Percentiles rank a stretch among this genome's conserved stretches.
Conservation (phyloP, 1,284 basidiomycete species). For the Irpex lacteus region DNA sequence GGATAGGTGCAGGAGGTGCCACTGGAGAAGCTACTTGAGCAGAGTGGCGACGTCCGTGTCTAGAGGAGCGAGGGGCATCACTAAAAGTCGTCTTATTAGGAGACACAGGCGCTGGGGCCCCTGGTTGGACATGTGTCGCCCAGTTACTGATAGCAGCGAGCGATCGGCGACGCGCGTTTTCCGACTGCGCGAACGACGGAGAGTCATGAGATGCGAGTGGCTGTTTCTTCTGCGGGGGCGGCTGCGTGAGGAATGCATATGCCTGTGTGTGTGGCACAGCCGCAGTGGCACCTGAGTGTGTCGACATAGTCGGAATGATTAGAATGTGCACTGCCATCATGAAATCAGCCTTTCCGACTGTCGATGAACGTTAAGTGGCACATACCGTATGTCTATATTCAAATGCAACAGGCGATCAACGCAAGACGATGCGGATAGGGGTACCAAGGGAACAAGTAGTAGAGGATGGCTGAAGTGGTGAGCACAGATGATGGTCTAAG, state of each 20-base stretch:
- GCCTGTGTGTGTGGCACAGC: constrained; percentile 4
- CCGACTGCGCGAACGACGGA: background rate
- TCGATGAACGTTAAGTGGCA: background rate
- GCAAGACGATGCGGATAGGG: background rate
- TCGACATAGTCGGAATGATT: background rate
- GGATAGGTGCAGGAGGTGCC: constrained; percentile 37
- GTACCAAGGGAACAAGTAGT: background rate
- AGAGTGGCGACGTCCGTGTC: constrained; percentile 31
- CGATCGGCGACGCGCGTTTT: constrained; percentile 31
- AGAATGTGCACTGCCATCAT: background rate
- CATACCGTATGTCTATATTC: background rate
- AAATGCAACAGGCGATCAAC: background rate
- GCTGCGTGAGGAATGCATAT: constrained; percentile 16
- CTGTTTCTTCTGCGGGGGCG: constrained; percentile 11
- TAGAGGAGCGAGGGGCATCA: constrained; percentile 15
- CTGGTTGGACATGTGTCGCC: constrained; percentile 60
- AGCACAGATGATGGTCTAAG: background rate
- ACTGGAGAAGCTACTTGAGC: constrained; percentile 24
- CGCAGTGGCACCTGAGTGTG: background rate
- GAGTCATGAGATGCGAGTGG: background rate
- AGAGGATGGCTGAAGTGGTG: too few species aligned
- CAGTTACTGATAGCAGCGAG: constrained; percentile 45
- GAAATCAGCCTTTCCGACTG: constrained; percentile 3
- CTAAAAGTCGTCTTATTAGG: constrained; percentile 6
- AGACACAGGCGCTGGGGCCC: constrained; percentile 46